Evolutionary conservation across 2,329 filamentous ascomycete species (phyloP), one percentile per base, ranked within the genome.

Genomic region (Aureobasidium sp.): DNA sequence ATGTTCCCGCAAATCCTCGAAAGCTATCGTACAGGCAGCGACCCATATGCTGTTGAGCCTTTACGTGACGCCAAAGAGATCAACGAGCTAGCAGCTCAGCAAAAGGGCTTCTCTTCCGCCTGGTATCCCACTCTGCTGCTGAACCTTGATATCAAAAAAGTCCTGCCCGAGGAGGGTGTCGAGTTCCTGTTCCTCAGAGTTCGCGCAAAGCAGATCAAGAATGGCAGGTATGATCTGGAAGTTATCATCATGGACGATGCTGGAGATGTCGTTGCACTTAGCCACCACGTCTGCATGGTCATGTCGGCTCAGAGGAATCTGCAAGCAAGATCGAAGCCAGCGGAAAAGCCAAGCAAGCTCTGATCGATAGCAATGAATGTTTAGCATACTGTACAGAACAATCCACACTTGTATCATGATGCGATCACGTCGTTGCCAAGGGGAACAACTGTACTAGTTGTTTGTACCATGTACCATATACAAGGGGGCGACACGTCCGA

Each of bases 71-170:
- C 72, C 6, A 67, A 69, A 48, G 67, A 62, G 22, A 68, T 62
- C 31, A 70, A 67, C 36, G 64, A 58, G 66, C 63, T 56, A 29
- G 64, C 67, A 17, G 63, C 70, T 48, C 62, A 71, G 56, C 68
- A 71, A 42, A 55, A 68, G 45, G 65, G 64, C 36, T 65, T 64
- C 65, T 70, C 75, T 59, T 72, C 70, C 22, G 85, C 84, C 67
- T 91, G 88, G 89, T 91, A 90, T 71, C 89, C 89, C 0, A 95
- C 90, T 0, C 73, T 95, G 1, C 76, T 86, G 20, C 74, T 94
- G 70, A 91, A 89, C 70, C 69, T 95, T 25, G 90, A 95, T 65
- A 77, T 91, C 42, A 94, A 93, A 77, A 89, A 87, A 71, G 72
- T 80, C 7, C 71, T 95, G 48, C 88, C 89, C 0, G 74, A 76